A percentile compares a stretch with the other conserved stretches of the same genome.
Conservation (phyloP, 2,329 filamentous ascomycete genomes). For the Penicillium sp. region DNA sequence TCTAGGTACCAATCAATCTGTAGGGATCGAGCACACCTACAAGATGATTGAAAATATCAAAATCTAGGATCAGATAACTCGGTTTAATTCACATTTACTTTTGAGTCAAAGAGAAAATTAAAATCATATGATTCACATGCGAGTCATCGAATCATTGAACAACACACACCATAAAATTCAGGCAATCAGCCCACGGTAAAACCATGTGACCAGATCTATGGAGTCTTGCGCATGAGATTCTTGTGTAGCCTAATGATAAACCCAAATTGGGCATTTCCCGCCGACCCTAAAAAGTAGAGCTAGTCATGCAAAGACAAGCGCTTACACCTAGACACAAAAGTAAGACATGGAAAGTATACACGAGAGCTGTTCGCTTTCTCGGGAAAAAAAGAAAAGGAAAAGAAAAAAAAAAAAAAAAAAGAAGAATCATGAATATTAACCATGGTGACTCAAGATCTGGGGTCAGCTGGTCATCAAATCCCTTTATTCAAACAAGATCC, state of each 20-base stretch:
- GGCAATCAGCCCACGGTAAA: slow-evolving; percentile 1
- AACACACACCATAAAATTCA: slow-evolving; percentile 3
- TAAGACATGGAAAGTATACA: slow-evolving; percentile 1
- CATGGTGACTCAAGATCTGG: slow-evolving; percentile 4
- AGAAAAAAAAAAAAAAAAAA: not conserved
- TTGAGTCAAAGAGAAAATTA: not conserved
- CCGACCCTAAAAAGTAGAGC: slow-evolving; percentile 1
- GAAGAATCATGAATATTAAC: not conserved
- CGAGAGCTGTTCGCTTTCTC: not conserved
- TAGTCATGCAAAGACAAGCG: not conserved
- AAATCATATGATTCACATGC: slow-evolving; percentile 4
- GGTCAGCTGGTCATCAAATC: slow-evolving; percentile 7
- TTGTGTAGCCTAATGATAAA: not conserved
- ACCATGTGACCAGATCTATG: slow-evolving; percentile 2
- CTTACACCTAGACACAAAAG: not conserved
- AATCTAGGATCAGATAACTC: too few species aligned
- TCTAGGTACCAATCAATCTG: not conserved
- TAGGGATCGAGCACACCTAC: not conserved
- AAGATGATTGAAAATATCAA: not conserved
- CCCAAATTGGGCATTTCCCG: slow-evolving; percentile 1
- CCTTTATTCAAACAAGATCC: not conserved
- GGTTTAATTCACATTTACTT: not conserved
- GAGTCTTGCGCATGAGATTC: not conserved
- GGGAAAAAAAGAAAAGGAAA: too few species aligned
- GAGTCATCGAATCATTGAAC: not conserved